Base-by-base conservation (phyloP, 768 basidiomycete species). In the Lentinula sp. region DNA sequence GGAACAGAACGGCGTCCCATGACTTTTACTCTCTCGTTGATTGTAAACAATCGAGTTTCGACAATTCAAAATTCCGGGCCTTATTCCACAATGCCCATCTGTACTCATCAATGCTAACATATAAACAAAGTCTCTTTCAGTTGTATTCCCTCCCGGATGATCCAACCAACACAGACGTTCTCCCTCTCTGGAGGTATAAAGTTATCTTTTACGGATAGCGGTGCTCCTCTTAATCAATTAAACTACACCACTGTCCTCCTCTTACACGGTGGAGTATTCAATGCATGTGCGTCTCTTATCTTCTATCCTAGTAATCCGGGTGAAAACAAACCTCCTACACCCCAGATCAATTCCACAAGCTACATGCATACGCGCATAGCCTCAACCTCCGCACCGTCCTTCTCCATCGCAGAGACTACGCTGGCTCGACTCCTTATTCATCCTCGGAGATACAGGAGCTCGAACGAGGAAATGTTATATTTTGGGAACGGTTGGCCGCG, bases 361-460 rank as follows among this genome's bases (percentile, higher is more conserved):
- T 69, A 0, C 64, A 61, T 46, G 23, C 20, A 8, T 43, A 53
- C 23, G 65, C 62, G 2, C 62, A 62, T 43, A 16, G 48, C 8
- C 42, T 65, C 7, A 68, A 69, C 43, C 49, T 71, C 8, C 65
- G 70, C 2, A 41, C 67, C 12, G 61, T 71, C 9, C 18, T 66
- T 54, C 45, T 64, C 20, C 69, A 68, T 57, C 63, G 70, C 10
- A 55, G 70, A 37, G 66, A 66, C 33, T 70, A 71, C 57, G 50
- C 61, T 4, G 68, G 67, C 5, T 66, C 68, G 7, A 66, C 70
- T 4, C 59, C 57, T 28, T 71, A 69, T 54, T 60, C 64, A 13
- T 62, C 65, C 46, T 59, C 36, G 15, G 70, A 70, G 46, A 51
- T 68, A 6, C 59, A 61, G 2, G 65, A 66, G 15, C 57, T 71